These are phyloP conservation scores for Triticum aestivum DNA, from an alignment of 176 grass and related monocot genomes.

Conservation along the genomic window IWGSC_CS_RefSeq_v2.1 NC_057798.1:12907199-12907698, in stretches of 20 bases:
- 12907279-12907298: too few species aligned
- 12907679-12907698: slow-evolving; percentile 39
- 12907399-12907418: background rate
- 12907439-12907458: background rate
- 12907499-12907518: background rate
- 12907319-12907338: background rate
- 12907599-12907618: background rate
- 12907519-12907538: background rate
- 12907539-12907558: background rate
- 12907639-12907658: slow-evolving; percentile 39
- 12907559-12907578: slow-evolving; percentile 18
- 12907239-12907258: background rate
- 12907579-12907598: slow-evolving; percentile 8
- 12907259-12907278: too few species aligned
- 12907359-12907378: background rate
- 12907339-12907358: background rate
- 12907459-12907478: too few species aligned
- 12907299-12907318: background rate
- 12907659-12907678: background rate
- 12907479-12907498: background rate
- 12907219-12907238: background rate
- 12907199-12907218: background rate
- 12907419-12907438: too few species aligned
- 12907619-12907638: slow-evolving; percentile 50
- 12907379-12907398: background rate